phyloP scores from a whole-genome alignment of 2,329 filamentous ascomycete species.

The Trichoderma sp. region DNA sequence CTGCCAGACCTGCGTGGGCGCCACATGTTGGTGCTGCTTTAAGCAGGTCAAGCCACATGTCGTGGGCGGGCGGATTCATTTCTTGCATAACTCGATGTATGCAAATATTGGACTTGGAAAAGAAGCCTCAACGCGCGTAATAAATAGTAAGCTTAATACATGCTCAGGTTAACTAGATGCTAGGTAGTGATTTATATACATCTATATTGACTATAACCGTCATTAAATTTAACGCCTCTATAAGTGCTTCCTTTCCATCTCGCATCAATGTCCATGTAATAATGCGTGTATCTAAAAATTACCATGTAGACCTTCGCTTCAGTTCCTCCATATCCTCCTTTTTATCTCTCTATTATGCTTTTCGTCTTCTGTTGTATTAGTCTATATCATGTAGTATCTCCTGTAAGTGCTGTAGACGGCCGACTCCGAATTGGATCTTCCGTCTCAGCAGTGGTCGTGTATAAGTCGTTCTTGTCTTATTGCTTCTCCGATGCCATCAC shows the following conservation, averaged over 20 bases:
- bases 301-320: background rate
- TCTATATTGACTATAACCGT: background rate
- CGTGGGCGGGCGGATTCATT: background rate
- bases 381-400: background rate
- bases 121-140: background rate
- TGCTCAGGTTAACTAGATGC: background rate
- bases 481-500: background rate
- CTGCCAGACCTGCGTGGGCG: background rate
- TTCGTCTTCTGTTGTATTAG: background rate
- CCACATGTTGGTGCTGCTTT: conserved; percentile 14
- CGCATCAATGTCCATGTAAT: background rate
- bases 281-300: background rate
- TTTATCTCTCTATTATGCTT: background rate
- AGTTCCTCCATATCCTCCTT: background rate
- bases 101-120: background rate
- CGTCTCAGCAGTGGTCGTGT: background rate
- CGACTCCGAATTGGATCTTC: background rate
- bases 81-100: background rate
- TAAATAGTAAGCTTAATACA: background rate
- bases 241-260: background rate
- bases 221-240: background rate
- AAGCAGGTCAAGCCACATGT: background rate
- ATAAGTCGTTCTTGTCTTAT: background rate
- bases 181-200: background rate
- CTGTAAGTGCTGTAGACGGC: background rate